Percentiles rank a stretch among this genome's conserved stretches.
These are phyloP conservation scores for Umbelopsis ramanniana DNA, from an alignment of 192 early-diverging fungal genomes.

Conservation along the genomic window DNA sequence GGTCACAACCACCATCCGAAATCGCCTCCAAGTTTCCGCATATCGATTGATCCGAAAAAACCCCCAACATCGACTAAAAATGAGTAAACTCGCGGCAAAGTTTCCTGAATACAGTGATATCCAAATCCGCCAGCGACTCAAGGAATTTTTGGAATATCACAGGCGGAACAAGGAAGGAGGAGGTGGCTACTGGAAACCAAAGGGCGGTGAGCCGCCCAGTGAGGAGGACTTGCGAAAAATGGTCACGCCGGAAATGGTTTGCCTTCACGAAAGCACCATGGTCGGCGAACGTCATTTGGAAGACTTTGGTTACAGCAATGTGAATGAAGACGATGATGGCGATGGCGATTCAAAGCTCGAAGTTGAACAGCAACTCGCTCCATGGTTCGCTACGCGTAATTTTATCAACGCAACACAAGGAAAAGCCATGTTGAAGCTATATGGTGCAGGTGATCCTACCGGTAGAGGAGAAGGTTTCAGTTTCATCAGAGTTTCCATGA, in stretches of 20 bases:
- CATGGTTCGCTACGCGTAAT: conserved; percentile 95
- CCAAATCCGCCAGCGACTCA: conserved; percentile 88
- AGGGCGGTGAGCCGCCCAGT: conserved; percentile 69
- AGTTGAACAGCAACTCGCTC: conserved; percentile 92
- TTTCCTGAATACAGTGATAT: conserved; percentile 89
- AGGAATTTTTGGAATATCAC: conserved; percentile 96
- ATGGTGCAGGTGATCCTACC: conserved; percentile 96
- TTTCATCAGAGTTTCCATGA: conserved; percentile 97
- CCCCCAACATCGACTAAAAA: conserved; percentile 72
- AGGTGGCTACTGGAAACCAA: conserved; percentile 92
- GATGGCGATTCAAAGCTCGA: conserved; percentile 73
- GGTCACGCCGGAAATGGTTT: conserved; percentile 95
- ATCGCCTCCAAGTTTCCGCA: conserved; percentile 85
- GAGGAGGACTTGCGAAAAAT: conserved; percentile 93
- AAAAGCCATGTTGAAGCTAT: conserved; percentile 94
- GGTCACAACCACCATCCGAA: conserved; percentile 84
- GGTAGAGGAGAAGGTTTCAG: conserved; percentile 96
- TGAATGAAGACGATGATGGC: conserved; percentile 73
- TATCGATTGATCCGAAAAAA: conserved; percentile 88
- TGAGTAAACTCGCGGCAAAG: conserved; percentile 75
- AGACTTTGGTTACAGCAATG: conserved; percentile 87
- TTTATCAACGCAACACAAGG: conserved; percentile 92
- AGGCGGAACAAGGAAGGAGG: conserved; percentile 69
- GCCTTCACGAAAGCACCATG: conserved; percentile 91
- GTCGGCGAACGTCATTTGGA: conserved; percentile 89